A percentile compares a stretch with the other conserved stretches of the same genome.
phyloP scores from a whole-genome alignment of 2,329 filamentous ascomycete species.

The Sclerotinia subarctica region DNA sequence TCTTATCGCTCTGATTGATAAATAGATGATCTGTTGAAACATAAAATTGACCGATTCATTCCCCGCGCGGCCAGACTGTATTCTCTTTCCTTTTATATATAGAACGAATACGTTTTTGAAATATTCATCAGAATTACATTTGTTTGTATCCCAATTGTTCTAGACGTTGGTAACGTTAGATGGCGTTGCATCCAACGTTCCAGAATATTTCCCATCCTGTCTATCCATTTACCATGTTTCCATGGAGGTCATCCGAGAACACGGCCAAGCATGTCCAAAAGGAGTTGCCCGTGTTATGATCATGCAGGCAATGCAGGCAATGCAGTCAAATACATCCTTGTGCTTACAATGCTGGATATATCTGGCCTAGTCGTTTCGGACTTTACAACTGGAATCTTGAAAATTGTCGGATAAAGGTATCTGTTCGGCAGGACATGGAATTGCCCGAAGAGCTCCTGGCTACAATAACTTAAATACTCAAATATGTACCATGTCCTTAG shows the following conservation, averaged over 20 bases:
- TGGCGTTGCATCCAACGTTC: conserved; percentile 6
- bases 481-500: not conserved
- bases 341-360: conserved; percentile 5
- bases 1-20: conserved; percentile 7
- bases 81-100: not conserved
- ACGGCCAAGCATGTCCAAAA: conserved; percentile 5
- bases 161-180: not conserved
- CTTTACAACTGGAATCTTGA: not conserved
- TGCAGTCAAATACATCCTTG: conserved; percentile 7
- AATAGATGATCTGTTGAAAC: not conserved
- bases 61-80: not conserved
- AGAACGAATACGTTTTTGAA: not conserved
- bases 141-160: conserved; percentile 8
- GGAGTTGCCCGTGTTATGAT: conserved; percentile 12
- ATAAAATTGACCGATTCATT: conserved; percentile 5
- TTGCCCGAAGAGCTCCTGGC: not conserved
- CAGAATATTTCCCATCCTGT: conserved; percentile 2
- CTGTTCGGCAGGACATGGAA: not conserved
- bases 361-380: conserved; percentile 1
- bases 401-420: not conserved
- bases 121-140: not conserved
- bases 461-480: not conserved
- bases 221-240: not conserved
- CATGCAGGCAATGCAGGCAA: not conserved
- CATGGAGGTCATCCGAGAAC: not conserved